Percentiles rank a stretch among this genome's conserved stretches.
phyloP scores from a whole-genome alignment of 2,329 filamentous ascomycete genomes.

The Botrytis squamosa region DNA sequence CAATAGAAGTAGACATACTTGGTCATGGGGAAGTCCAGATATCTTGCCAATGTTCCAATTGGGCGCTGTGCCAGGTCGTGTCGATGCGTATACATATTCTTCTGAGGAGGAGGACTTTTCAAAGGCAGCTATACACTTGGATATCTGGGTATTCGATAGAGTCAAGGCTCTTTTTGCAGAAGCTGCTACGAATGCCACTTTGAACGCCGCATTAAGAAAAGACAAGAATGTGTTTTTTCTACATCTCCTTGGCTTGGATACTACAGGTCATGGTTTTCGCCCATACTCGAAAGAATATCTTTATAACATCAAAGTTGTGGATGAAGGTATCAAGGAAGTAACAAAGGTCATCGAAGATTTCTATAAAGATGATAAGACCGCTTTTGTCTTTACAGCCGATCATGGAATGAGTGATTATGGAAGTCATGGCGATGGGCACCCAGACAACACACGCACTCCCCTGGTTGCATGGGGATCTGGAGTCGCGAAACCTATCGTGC shows the following conservation, averaged over 20 bases:
- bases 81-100: constrained; percentile 83
- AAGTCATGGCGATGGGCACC: constrained; percentile 97
- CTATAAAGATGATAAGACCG: constrained; percentile 80
- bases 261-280: constrained; percentile 78
- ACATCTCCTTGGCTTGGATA: constrained; percentile 89
- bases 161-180: constrained; percentile 84
- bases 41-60: constrained; percentile 96
- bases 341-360: constrained; percentile 79
- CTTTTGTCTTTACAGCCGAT: constrained; percentile 95
- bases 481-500: constrained; percentile 69
- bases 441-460: constrained; percentile 93
- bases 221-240: constrained; percentile 95
- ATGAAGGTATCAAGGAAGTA: constrained; percentile 83
- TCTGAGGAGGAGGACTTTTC: constrained; percentile 90
- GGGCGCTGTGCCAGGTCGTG: constrained; percentile 81
- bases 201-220: constrained; percentile 70
- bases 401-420: constrained; percentile 99
- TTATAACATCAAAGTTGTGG: constrained; percentile 90
- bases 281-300: constrained; percentile 96
- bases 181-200: constrained; percentile 72
- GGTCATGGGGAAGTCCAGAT: constrained; percentile 98
- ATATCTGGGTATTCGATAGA: constrained; percentile 93
- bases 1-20: constrained; percentile 93
- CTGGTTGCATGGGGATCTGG: constrained; percentile 93
- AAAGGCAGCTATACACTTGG: constrained; percentile 73